Percentiles rank a stretch among this genome's conserved stretches.
phyloP scores from a whole-genome alignment of 768 basidiomycete genomes.

The Fomitopsis pulvina region DNA sequence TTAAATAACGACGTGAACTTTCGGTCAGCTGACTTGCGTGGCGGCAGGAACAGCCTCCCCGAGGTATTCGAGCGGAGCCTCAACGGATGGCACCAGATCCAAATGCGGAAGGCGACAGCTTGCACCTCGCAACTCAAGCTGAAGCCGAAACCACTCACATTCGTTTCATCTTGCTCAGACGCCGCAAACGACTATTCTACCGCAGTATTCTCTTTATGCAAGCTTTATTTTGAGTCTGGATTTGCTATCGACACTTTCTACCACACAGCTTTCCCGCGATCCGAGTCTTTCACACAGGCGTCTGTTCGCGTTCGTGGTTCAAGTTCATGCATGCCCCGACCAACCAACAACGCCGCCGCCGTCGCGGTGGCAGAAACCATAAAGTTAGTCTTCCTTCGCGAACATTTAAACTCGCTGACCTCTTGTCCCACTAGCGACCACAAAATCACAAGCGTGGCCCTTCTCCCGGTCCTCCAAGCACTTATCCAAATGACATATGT shows the following conservation, averaged over 20 bases:
- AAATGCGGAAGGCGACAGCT: constrained; percentile 1
- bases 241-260: not conserved
- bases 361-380: not conserved
- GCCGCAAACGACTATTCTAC: not conserved
- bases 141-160: not conserved
- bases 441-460: constrained; percentile 5
- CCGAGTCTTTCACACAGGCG: not conserved
- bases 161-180: not conserved
- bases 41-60: not conserved
- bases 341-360: not conserved
- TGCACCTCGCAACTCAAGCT: not conserved
- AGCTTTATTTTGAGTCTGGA: not conserved
- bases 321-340: not conserved
- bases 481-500: constrained; percentile 19
- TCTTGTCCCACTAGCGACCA: not conserved
- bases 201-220: not conserved
- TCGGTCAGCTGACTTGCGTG: no score
- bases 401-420: no score
- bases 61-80: not conserved
- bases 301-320: constrained; percentile 7
- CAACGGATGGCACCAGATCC: constrained; percentile 8
- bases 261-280: constrained; percentile 6
- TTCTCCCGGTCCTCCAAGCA: constrained; percentile 32
- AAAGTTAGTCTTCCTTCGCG: no score
- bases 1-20: no score